Evolutionary conservation across 2,329 filamentous ascomycete genomes (phyloP).

Genomic region (Ophiocordyceps polyrhachis-furcata): DNA sequence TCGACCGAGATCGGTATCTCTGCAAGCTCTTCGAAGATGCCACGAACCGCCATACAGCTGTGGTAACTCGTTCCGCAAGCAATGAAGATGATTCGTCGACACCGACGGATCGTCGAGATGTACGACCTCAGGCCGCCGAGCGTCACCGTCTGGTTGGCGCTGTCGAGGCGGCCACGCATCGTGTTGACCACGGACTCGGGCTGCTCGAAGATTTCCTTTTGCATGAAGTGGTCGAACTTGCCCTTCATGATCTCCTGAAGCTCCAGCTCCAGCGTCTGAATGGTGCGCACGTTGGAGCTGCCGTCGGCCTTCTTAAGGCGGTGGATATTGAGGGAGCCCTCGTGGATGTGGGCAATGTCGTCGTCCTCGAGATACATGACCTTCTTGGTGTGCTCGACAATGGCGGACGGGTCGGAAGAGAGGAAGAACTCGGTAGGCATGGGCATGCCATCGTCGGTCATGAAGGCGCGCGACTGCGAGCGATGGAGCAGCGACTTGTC

Average conservation of each 20-base stretch:
- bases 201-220: conserved; percentile 99
- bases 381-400: conserved; percentile 99
- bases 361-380: conserved; percentile 99
- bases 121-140: conserved; percentile 92
- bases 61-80: conserved; percentile 97
- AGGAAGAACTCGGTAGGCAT: conserved; percentile 99
- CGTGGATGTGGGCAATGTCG: conserved; percentile 98
- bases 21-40: conserved; percentile 91
- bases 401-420: conserved; percentile 93
- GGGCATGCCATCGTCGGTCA: conserved; percentile 93
- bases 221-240: conserved; percentile 99
- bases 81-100: conserved; percentile 96
- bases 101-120: conserved; percentile 89
- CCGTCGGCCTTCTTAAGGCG: conserved; percentile 93
- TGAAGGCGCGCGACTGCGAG: conserved; percentile 95
- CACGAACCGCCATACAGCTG: conserved; percentile 98
- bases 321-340: conserved; percentile 97
- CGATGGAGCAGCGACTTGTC: conserved; percentile 98
- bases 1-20: conserved; percentile 97
- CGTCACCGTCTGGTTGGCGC: conserved; percentile 84
- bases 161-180: conserved; percentile 95
- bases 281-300: conserved; percentile 89
- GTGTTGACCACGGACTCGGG: conserved; percentile 98
- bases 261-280: conserved; percentile 97
- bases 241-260: conserved; percentile 99